Evolutionary conservation across 805 yeast species (phyloP).

Genomic region (Kodamaea sagamina): DNA sequence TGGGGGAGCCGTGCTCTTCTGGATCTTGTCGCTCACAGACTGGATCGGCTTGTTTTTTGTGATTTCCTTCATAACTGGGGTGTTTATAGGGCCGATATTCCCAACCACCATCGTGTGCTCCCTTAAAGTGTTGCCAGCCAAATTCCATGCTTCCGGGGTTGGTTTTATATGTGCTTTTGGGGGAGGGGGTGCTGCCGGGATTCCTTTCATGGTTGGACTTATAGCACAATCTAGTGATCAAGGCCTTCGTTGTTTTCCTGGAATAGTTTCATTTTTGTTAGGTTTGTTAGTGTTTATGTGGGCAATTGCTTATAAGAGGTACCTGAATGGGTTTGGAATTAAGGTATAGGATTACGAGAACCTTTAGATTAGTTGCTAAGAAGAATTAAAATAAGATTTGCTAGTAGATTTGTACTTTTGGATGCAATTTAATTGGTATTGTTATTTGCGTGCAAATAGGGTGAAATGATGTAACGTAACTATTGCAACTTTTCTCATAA

Average conservation of each 20-base stretch:
- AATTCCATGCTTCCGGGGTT: slow-evolving; percentile 62
- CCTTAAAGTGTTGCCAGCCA: slow-evolving; percentile 60
- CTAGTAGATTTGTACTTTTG: too few species aligned
- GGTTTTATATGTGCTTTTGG: slow-evolving; percentile 80
- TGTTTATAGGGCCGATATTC: slow-evolving; percentile 54
- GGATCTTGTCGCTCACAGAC: slow-evolving; percentile 34
- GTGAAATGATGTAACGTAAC: too few species aligned
- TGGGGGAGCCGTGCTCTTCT: slow-evolving; percentile 31
- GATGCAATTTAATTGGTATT: too few species aligned
- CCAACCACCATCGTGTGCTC: slow-evolving; percentile 73
- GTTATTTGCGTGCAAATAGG: too few species aligned
- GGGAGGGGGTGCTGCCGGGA: slow-evolving; percentile 77
- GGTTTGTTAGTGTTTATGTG: slow-evolving; percentile 28
- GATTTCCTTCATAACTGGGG: slow-evolving; percentile 45
- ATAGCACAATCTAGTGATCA: slow-evolving; percentile 37
- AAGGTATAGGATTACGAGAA: slow-evolving; percentile 1
- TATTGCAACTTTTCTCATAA: too few species aligned
- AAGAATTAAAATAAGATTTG: too few species aligned
- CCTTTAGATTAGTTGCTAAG: neutral
- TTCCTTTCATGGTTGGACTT: slow-evolving; percentile 67
- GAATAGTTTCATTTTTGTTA: slow-evolving; percentile 29
- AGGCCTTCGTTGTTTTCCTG: slow-evolving; percentile 36
- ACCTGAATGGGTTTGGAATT: slow-evolving; percentile 6
- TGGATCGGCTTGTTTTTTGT: slow-evolving; percentile 30
- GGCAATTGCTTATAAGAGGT: slow-evolving; percentile 22